phyloP scores from a whole-genome alignment of 768 basidiomycete species.

The Suillus subalutaceus region DNA sequence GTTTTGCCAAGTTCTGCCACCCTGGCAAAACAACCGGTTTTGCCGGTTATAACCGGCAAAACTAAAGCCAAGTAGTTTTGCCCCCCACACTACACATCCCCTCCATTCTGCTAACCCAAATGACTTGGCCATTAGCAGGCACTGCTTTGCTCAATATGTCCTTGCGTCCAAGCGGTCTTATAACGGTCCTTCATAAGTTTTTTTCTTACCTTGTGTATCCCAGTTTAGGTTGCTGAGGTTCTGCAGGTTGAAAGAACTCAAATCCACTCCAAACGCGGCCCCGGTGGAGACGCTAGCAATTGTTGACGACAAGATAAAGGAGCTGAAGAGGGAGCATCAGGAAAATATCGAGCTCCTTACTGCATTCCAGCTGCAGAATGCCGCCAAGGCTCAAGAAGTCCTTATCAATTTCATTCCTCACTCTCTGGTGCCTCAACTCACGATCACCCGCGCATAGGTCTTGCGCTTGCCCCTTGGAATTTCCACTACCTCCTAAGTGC shows the following conservation, averaged over 20 bases:
- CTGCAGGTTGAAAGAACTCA: constrained; percentile 26
- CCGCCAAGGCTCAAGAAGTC: constrained; percentile 37
- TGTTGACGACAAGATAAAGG: constrained; percentile 31
- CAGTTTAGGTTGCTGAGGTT: constrained; percentile 15
- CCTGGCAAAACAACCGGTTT: too few species aligned
- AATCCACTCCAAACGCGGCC: constrained; percentile 10
- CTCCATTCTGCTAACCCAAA: constrained; percentile 23
- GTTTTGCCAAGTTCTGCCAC: too few species aligned
- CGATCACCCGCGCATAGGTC: too few species aligned
- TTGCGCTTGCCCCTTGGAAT: too few species aligned
- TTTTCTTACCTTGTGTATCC: not conserved
- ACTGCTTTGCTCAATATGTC: constrained; percentile 42
- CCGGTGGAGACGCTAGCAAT: constrained; percentile 28
- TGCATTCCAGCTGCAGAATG: constrained; percentile 33
- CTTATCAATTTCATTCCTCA: not conserved
- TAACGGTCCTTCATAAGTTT: constrained; percentile 42
- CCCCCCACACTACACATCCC: too few species aligned
- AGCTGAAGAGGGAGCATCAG: constrained; percentile 32
- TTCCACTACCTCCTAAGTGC: too few species aligned
- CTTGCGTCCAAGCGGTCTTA: constrained; percentile 41
- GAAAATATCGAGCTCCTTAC: constrained; percentile 34
- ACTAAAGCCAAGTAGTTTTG: too few species aligned
- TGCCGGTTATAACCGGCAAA: too few species aligned
- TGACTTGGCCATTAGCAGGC: constrained; percentile 31
- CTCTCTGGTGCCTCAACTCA: too few species aligned